phyloP scores from a whole-genome alignment of 2,329 filamentous ascomycete genomes.

The Pseudogymnoascus sp. region DNA sequence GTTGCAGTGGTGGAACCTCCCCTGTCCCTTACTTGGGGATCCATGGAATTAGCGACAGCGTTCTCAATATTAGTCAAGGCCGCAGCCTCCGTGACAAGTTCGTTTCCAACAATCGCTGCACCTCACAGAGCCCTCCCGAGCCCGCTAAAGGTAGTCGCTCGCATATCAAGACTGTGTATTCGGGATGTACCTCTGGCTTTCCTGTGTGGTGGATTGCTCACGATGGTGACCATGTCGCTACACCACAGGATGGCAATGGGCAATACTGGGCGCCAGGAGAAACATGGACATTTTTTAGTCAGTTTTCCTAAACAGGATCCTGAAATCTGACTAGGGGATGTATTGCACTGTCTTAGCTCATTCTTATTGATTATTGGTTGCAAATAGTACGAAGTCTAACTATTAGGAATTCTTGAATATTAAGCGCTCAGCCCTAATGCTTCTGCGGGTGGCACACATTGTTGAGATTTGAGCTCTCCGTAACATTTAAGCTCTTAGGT shows the following conservation, averaged over 20 bases:
- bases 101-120: constrained; percentile 32
- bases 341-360: not conserved
- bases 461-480: too few species aligned
- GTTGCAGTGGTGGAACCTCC: constrained; percentile 26
- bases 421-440: too few species aligned
- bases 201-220: constrained; percentile 30
- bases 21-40: constrained; percentile 30
- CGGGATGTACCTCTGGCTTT: constrained; percentile 26
- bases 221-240: constrained; percentile 27
- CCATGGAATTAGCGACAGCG: constrained; percentile 31
- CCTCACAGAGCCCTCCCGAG: constrained; percentile 16
- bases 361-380: not conserved
- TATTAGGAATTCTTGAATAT: not conserved
- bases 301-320: not conserved
- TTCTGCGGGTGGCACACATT: too few species aligned
- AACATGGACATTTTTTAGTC: constrained; percentile 29
- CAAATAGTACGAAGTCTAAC: not conserved
- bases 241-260: constrained; percentile 19
- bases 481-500: too few species aligned
- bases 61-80: constrained; percentile 29
- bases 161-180: constrained; percentile 18
- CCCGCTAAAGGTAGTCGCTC: constrained; percentile 16
- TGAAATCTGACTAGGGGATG: not conserved
- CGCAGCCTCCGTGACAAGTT: constrained; percentile 32
- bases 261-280: constrained; percentile 21